These are phyloP conservation scores for Candolleomyces eurysporus DNA, from an alignment of 768 basidiomycete genomes.

Conservation along the genomic window DNA sequence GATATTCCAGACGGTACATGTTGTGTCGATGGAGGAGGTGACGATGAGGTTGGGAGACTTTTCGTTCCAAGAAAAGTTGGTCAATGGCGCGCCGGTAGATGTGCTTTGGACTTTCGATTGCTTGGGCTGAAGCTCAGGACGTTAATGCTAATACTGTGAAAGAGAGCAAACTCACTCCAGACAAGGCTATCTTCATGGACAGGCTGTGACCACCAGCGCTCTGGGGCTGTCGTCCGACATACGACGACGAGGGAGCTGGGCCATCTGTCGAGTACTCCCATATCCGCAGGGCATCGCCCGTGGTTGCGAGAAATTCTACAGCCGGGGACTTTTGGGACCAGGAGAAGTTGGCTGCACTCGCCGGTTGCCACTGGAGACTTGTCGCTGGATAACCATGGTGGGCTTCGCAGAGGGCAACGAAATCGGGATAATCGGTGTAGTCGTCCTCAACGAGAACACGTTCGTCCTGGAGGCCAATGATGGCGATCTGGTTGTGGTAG, in stretches of 20 bases:
- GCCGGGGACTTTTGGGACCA: slow-evolving; percentile 68
- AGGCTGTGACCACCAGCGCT: slow-evolving; percentile 59
- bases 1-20: slow-evolving; percentile 99
- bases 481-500: slow-evolving; percentile 76
- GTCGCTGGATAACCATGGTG: slow-evolving; percentile 93
- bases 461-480: slow-evolving; percentile 80
- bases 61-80: slow-evolving; percentile 97
- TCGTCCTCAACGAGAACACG: slow-evolving; percentile 86
- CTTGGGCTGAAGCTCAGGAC: slow-evolving; percentile 28
- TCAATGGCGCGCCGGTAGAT: slow-evolving; percentile 84
- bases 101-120: slow-evolving; percentile 91
- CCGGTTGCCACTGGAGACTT: slow-evolving; percentile 90
- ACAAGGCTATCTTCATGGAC: slow-evolving; percentile 72
- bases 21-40: slow-evolving; percentile 97
- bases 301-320: slow-evolving; percentile 88
- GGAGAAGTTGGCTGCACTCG: slow-evolving; percentile 54
- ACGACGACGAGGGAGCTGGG: slow-evolving; percentile 53
- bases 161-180: slow-evolving; percentile 59
- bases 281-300: slow-evolving; percentile 88
- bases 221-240: slow-evolving; percentile 63
- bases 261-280: slow-evolving; percentile 85
- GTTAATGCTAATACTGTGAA: slow-evolving; percentile 3
- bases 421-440: slow-evolving; percentile 80
- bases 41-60: slow-evolving; percentile 88
- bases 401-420: slow-evolving; percentile 79